Conservation (phyloP, 768 basidiomycete genomes). For the Lentinula sp. region DNA sequence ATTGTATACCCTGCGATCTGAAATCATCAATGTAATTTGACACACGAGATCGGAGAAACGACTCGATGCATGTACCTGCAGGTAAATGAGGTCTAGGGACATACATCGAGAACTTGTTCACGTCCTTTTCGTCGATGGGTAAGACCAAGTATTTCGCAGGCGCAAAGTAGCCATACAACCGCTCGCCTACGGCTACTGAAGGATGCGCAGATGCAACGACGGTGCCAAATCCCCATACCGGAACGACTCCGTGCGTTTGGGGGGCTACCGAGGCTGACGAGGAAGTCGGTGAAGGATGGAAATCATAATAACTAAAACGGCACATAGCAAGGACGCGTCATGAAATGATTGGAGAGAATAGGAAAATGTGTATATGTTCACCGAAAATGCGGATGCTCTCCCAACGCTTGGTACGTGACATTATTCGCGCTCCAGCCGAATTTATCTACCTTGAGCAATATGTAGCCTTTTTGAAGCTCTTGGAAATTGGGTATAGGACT, state of each 20-base stretch:
- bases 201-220: constrained; percentile 43
- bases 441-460: constrained; percentile 53
- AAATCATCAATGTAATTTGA: neutral
- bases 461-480: constrained; percentile 33
- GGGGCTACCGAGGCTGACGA: constrained; percentile 26
- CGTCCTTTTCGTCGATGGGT: constrained; percentile 41
- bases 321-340: neutral
- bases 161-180: constrained; percentile 60
- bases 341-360: neutral
- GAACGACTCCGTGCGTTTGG: constrained; percentile 54
- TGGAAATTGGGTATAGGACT: constrained; percentile 12
- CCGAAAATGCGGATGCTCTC: constrained; percentile 47
- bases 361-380: constrained; percentile 11
- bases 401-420: constrained; percentile 56
- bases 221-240: constrained; percentile 71
- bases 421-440: constrained; percentile 74
- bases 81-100: constrained; percentile 60
- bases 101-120: constrained; percentile 49
- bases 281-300: constrained; percentile 41
- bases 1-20: constrained; percentile 65
- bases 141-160: constrained; percentile 53
- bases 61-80: constrained; percentile 30
- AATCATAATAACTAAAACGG: constrained; percentile 57
- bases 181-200: constrained; percentile 46
- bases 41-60: neutral